phyloP scores from a whole-genome alignment of 148 eudicot genomes.

The Arctostaphylos glauca region DNA sequence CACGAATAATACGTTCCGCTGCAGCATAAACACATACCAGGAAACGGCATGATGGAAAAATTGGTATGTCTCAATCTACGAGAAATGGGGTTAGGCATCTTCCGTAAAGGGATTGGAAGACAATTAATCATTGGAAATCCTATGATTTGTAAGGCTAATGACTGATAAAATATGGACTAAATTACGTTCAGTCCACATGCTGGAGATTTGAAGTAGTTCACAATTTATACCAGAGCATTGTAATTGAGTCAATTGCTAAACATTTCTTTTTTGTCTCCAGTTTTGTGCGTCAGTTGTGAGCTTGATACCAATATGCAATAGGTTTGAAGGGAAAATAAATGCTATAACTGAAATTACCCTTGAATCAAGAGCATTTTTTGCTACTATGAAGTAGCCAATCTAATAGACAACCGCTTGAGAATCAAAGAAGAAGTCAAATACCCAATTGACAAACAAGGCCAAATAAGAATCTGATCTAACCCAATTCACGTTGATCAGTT shows the following conservation, averaged over 20 bases:
- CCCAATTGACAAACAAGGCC: neutral
- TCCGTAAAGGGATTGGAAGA: neutral
- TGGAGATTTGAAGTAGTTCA: neutral
- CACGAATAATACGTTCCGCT: neutral
- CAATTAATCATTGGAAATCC: neutral
- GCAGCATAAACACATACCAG: neutral
- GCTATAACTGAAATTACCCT: neutral
- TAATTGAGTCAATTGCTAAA: constrained; percentile 8
- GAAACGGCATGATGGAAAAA: neutral
- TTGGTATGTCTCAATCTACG: neutral
- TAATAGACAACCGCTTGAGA: neutral
- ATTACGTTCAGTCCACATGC: neutral
- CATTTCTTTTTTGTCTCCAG: neutral
- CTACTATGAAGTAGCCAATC: neutral
- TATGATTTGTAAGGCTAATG: constrained; percentile 4
- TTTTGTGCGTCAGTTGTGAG: neutral
- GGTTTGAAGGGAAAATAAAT: neutral
- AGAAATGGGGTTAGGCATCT: neutral
- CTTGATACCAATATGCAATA: neutral
- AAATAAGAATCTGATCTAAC: neutral
- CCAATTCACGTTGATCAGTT: neutral
- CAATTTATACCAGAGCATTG: neutral
- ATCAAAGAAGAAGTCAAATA: neutral
- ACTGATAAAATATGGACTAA: neutral
- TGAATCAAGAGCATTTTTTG: neutral